Percentiles rank a stretch among this genome's conserved stretches.
These are phyloP conservation scores for Solanum rostratum DNA, from an alignment of 257 asterid species.

Conservation along the genomic window DNA sequence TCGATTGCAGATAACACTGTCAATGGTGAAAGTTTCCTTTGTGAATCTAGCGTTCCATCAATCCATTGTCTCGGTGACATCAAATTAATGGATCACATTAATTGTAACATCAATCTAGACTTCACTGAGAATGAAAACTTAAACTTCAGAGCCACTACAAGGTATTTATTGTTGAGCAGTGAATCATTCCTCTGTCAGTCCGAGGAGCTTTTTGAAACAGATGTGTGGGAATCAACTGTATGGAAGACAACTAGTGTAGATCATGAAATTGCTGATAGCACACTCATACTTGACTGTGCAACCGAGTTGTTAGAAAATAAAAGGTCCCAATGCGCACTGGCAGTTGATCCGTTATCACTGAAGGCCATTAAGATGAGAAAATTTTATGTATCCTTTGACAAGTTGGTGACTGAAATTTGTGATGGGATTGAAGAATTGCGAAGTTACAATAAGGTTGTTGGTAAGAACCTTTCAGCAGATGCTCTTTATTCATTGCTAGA, in stretches of 20 bases:
- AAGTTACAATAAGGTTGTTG: conserved; percentile 2
- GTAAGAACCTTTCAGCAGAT: conserved; percentile 6
- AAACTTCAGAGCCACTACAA: background rate
- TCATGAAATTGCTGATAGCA: conserved; percentile 7
- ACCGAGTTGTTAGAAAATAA: conserved; percentile 30
- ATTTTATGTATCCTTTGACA: conserved; percentile 9
- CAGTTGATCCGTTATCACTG: conserved; percentile 5
- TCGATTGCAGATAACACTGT: conserved; percentile 1
- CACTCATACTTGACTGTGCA: conserved; percentile 32
- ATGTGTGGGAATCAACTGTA: background rate
- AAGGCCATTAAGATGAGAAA: conserved; percentile 9
- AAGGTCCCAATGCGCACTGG: conserved; percentile 3
- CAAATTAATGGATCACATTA: background rate
- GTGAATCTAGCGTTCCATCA: background rate
- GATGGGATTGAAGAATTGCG: conserved; percentile 27
- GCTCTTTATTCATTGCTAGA: conserved; percentile 18
- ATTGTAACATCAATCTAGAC: background rate
- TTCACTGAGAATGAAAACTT: conserved; percentile 1
- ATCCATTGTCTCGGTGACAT: background rate
- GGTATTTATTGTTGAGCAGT: conserved; percentile 13
- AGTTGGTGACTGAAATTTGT: conserved; percentile 23
- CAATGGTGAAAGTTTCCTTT: background rate
- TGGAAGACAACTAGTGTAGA: background rate
- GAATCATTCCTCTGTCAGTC: conserved; percentile 21
- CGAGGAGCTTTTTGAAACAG: conserved; percentile 16